Evolutionary conservation across 495 filamentous ascomycete species (phyloP), one percentile per base, ranked within the genome.

Genomic region (Elasticomyces elasticus): DNA sequence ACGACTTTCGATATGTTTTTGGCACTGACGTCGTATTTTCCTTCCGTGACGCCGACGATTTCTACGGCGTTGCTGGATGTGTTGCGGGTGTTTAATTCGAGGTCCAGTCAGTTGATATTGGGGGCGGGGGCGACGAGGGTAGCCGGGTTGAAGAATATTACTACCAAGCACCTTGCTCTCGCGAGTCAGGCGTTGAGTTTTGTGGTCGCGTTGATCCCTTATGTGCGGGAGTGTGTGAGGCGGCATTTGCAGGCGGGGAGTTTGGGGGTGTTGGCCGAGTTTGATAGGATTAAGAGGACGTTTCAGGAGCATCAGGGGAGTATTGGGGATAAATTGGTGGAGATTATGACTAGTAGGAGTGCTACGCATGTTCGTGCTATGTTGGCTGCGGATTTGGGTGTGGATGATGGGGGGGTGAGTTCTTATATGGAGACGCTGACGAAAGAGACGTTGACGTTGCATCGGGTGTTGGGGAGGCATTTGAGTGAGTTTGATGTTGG

Each of bases 91-190:
- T 97, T 96, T 77, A 96, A 97, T 68, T 94, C 88, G 7, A 82
- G 92, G 5, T 90, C 88, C 37, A 89, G 82, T 19, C 92, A 99
- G 60, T 79, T 97, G 47, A 95, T 99, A 56, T 82, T 97, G 7
- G 94, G 91, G 7, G 94, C 92, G 10, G 92, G 92, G 1, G 92
- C 92, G 1, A 96, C 87, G 1, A 74, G 79, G 24, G 89, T 82
- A n/a, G 94, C 89, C 4, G 92, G 92, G 0, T 71, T 99, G 10
- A 95, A 89, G 64, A 94, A 95, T 59, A 99, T 99, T 62, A 96
- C 88, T 1, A 94, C 92, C 0, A 92, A 90, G 61, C 90, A 99
- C 70, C 80, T 99, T 6, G 91, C 92, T 0, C 78, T 97, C 25
- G 89, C 94, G 9, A 89, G 86, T 1, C 94, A 96, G 67, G 84